These are phyloP conservation scores for Osmozyma mogii DNA, from an alignment of 805 yeast species.

Conservation along the genomic window DNA sequence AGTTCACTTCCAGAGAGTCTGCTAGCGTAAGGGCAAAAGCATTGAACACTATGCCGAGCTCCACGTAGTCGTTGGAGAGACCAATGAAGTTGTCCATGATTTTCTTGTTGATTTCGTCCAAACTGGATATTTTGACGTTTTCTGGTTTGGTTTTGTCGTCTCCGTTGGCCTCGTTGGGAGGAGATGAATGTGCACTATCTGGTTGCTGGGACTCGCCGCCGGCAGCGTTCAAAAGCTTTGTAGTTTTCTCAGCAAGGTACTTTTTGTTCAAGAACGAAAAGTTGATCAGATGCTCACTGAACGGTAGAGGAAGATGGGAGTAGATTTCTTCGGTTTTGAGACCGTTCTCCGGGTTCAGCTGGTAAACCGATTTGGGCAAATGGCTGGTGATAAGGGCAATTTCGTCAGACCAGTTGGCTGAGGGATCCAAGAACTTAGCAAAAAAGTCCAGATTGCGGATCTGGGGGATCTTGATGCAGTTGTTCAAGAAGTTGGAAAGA, in stretches of 20 bases:
- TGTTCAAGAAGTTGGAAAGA: conserved; percentile 56
- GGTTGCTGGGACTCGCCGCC: conserved; percentile 1
- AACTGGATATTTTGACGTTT: conserved; percentile 22
- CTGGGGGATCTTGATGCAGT: conserved; percentile 54
- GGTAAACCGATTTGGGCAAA: conserved; percentile 32
- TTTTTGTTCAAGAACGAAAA: conserved; percentile 23
- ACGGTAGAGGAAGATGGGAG: conserved; percentile 26
- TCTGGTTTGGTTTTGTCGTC: background rate
- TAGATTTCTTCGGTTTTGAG: conserved; percentile 27
- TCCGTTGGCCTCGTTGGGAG: background rate
- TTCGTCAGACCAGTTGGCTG: conserved; percentile 75
- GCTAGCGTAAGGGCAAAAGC: conserved; percentile 44
- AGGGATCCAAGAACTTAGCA: conserved; percentile 77
- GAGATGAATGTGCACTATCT: no score
- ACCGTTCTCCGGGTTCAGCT: conserved; percentile 39
- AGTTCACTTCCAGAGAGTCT: conserved; percentile 17
- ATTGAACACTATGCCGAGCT: conserved; percentile 56
- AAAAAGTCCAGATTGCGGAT: conserved; percentile 57
- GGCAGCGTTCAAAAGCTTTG: conserved; percentile 2
- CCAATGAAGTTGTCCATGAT: conserved; percentile 49
- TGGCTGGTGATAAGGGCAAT: conserved; percentile 27
- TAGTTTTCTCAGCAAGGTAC: conserved; percentile 4
- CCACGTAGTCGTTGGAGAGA: conserved; percentile 58
- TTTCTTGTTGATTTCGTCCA: conserved; percentile 52
- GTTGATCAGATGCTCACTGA: conserved; percentile 16